These are phyloP conservation scores for Zymoseptoria crescenta DNA, from an alignment of 2,329 filamentous ascomycete genomes.

Conservation along the genomic window DNA sequence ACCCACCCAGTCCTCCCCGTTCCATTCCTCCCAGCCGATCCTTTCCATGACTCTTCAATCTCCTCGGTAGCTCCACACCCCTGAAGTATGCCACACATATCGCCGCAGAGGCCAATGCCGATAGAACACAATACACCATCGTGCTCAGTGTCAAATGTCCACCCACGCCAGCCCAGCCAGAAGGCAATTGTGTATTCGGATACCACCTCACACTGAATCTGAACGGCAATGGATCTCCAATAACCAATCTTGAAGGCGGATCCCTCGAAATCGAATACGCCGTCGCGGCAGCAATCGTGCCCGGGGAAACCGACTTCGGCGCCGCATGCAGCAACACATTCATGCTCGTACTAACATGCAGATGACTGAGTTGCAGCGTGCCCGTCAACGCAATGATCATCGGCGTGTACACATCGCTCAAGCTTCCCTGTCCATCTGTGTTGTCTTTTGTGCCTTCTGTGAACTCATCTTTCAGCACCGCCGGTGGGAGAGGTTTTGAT, in stretches of 20 bases:
- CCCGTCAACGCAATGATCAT: conserved; percentile 84
- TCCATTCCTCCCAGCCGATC: conserved; percentile 40
- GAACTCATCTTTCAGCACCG: conserved; percentile 28
- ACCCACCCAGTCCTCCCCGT: conserved; percentile 35
- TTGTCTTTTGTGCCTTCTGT: conserved; percentile 28
- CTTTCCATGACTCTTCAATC: conserved; percentile 50
- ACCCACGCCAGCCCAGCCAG: conserved; percentile 45
- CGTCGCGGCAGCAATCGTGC: conserved; percentile 77
- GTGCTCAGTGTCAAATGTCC: conserved; percentile 45
- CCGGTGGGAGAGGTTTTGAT: conserved; percentile 55
- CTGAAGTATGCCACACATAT: conserved; percentile 49
- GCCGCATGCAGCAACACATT: conserved; percentile 76
- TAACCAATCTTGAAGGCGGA: conserved; percentile 60
- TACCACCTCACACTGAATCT: conserved; percentile 82
- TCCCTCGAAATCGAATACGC: conserved; percentile 68
- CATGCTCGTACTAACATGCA: conserved; percentile 83
- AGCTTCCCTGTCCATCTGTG: conserved; percentile 30
- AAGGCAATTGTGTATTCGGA: conserved; percentile 61
- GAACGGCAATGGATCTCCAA: conserved; percentile 76
- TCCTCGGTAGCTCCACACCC: conserved; percentile 44
- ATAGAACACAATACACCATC: conserved; percentile 43
- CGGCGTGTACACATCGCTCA: conserved; percentile 57
- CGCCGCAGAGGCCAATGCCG: conserved; percentile 40
- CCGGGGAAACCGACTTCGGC: conserved; percentile 46
- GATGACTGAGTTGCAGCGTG: conserved; percentile 76